A percentile compares a stretch with the other conserved stretches of the same genome.
Conservation (phyloP, 495 filamentous ascomycete species). For the Penicillium silybi region DNA sequence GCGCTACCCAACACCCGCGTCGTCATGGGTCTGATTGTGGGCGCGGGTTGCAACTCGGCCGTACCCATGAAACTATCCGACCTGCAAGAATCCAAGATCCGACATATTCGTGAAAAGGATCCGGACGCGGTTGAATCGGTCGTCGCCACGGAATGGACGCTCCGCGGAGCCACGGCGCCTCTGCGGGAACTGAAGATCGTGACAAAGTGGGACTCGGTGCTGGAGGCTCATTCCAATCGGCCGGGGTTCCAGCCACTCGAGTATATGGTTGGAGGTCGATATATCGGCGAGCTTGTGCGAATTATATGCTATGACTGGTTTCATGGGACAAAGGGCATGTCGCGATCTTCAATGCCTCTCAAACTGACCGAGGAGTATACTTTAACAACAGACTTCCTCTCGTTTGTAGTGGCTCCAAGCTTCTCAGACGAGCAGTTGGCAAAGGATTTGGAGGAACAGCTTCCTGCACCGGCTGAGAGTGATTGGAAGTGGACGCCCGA, state of each 20-base stretch:
- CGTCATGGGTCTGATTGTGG: conserved; percentile 70
- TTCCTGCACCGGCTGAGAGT: conserved; percentile 39
- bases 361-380: conserved; percentile 49
- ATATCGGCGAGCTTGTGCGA: conserved; percentile 69
- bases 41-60: conserved; percentile 74
- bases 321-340: conserved; percentile 24
- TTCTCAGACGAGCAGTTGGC: conserved; percentile 35
- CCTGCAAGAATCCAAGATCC: conserved; percentile 55
- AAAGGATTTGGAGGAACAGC: conserved; percentile 40
- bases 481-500: conserved; percentile 55
- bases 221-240: conserved; percentile 56
- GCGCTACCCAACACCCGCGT: conserved; percentile 59
- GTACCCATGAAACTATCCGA: conserved; percentile 58
- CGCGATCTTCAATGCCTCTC: conserved; percentile 37
- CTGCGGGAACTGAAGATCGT: conserved; percentile 53
- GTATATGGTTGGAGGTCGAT: conserved; percentile 73
- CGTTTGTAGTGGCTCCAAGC: conserved; percentile 48
- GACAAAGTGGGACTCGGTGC: conserved; percentile 60
- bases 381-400: conserved; percentile 64
- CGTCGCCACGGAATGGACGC: conserved; percentile 78
- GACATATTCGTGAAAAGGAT: conserved; percentile 24
- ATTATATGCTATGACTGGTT: conserved; percentile 63
- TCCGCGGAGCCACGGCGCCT: conserved; percentile 59
- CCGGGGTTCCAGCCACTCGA: conserved; percentile 79
- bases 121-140: conserved; percentile 51